Conservation (phyloP, 495 filamentous ascomycete species). For the Penicillium lividum region DNA sequence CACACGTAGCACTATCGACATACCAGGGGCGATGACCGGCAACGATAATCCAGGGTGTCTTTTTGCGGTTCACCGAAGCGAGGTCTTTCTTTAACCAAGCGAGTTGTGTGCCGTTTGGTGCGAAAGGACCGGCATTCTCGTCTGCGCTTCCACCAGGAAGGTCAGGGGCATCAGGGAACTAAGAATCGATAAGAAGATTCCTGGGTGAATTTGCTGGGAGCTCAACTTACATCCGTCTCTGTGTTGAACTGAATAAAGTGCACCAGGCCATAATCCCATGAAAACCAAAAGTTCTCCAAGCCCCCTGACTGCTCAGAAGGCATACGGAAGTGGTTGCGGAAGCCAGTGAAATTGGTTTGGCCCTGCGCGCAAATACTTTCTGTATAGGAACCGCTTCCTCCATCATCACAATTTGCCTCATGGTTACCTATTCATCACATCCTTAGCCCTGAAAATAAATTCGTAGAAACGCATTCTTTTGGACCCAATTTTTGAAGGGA, state of each 20-base stretch:
- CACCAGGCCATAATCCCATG: slow-evolving; percentile 11
- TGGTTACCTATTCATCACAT: slow-evolving; percentile 4
- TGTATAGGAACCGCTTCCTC: neutral
- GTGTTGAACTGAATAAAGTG: slow-evolving; percentile 15
- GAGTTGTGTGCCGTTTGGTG: slow-evolving; percentile 40
- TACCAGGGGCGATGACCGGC: slow-evolving; percentile 59
- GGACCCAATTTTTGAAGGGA: neutral
- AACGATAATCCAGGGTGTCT: slow-evolving; percentile 45
- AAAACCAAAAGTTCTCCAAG: slow-evolving; percentile 15
- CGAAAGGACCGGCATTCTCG: slow-evolving; percentile 46
- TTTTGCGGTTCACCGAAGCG: slow-evolving; percentile 45
- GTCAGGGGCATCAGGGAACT: slow-evolving; percentile 45
- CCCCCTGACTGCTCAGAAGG: slow-evolving; percentile 8
- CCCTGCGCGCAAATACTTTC: slow-evolving; percentile 9
- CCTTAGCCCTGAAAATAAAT: neutral
- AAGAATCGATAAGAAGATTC: neutral
- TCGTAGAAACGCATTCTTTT: too few relatives aligned
- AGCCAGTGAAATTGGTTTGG: slow-evolving; percentile 18
- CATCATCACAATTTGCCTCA: slow-evolving; percentile 13
- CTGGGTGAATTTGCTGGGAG: neutral
- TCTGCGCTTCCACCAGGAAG: slow-evolving; percentile 37
- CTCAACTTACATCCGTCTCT: slow-evolving; percentile 20
- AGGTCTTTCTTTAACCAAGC: slow-evolving; percentile 48
- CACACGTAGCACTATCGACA: slow-evolving; percentile 39
- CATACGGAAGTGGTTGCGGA: slow-evolving; percentile 14